A percentile compares a stretch with the other conserved stretches of the same genome.
These are phyloP conservation scores for Dendrothele bispora DNA, from an alignment of 768 basidiomycete species.

Conservation along the genomic window DNA sequence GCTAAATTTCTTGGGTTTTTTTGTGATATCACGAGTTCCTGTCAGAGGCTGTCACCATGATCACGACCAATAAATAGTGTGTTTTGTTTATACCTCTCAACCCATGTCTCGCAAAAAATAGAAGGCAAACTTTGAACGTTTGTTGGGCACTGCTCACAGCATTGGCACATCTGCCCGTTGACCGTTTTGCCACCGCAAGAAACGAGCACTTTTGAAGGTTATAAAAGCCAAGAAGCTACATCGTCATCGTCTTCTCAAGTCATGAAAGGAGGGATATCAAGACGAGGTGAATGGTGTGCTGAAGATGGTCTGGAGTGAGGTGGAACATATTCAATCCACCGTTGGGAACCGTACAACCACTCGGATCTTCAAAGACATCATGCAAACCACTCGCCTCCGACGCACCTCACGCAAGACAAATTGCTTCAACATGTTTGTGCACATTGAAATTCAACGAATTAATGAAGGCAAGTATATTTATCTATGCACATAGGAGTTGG, in stretches of 20 bases:
- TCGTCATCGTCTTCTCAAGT: background rate
- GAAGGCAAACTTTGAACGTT: no score
- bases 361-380: background rate
- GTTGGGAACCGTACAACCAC: background rate
- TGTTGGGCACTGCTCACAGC: background rate
- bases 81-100: no score
- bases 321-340: background rate
- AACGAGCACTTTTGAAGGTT: background rate
- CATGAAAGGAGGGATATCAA: background rate
- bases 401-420: background rate
- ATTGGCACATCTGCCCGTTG: background rate
- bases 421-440: constrained; percentile 3
- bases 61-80: no score
- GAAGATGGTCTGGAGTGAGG: background rate
- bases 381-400: background rate
- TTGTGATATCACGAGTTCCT: no score
- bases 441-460: background rate
- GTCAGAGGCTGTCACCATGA: no score
- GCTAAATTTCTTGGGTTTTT: no score
- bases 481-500: no score
- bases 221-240: background rate
- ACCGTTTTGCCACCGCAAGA: background rate
- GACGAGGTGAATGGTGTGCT: background rate
- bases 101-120: background rate
- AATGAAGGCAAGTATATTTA: constrained; percentile 3